Evolutionary conservation across 2,329 filamentous ascomycete species (phyloP), one percentile per base, ranked within the genome.

Genomic region (Fusarium vanettenii): DNA sequence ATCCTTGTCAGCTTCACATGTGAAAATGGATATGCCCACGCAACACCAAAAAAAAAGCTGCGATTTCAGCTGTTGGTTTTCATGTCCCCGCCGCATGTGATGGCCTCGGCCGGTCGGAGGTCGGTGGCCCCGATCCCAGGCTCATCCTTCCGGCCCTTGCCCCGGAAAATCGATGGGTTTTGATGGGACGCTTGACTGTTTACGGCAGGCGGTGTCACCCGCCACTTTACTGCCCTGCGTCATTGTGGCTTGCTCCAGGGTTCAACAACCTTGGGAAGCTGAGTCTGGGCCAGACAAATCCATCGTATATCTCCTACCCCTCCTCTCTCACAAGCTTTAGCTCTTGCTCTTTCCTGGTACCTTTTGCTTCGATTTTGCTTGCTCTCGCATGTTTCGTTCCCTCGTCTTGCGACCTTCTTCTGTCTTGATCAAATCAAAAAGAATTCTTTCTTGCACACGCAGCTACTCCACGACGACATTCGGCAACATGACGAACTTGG

Each of bases 401-500:
- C 61, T 75, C 41, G 50, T 65, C 29, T 60, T 65, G 45, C 73
- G 73, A 62, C 65, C 70, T 57, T 71, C 71, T 57, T 56, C 63
- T 22, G 18, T 66, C 10, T 60, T 78, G 29, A 59, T 59, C 10
- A 73, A 71, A 59, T 45, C 69, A 29, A 69, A n/a, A 68, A 57
- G 56, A 50, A 72, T 72, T 60, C 60, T 72, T 56, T 64, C 70
- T 69, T 73, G 48, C 52, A 69, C 65, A 41, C 72, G 56, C 62
- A 62, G 33, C 5, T 77, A 71, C 57, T 75, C 73, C 57, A 62
- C 73, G 56, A 71, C 72, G 35, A 55, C 70, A 64, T 63, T 69
- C 59, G 56, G 67, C 79, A 84, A 79, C 37, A 85, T 85, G 83
- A 66, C 81, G 63, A 79, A 70, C 60, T 80, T 88, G 48, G 87